Evolutionary conservation across 2,329 filamentous ascomycete genomes (phyloP).

Genomic region (Apiospora aurea): DNA sequence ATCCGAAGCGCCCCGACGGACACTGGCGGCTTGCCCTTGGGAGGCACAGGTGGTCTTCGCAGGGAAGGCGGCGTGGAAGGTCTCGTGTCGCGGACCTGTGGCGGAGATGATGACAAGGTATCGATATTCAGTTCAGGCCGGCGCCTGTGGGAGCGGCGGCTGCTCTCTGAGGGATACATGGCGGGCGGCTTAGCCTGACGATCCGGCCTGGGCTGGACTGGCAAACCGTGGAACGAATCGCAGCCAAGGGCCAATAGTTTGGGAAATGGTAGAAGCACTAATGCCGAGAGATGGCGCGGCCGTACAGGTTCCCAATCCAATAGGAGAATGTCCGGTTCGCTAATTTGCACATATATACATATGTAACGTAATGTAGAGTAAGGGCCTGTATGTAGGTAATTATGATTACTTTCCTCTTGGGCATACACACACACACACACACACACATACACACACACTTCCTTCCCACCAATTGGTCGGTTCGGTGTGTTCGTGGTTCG

Average conservation of each 20-base stretch:
- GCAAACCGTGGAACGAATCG: constrained; percentile 13
- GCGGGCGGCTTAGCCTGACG: constrained; percentile 2
- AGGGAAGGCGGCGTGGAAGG: constrained; percentile 41
- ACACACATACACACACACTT: not conserved
- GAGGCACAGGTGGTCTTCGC: constrained; percentile 37
- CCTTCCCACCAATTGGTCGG: not conserved
- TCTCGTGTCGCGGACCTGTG: constrained; percentile 32
- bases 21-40: constrained; percentile 44
- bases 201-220: constrained; percentile 7
- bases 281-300: constrained; percentile 5
- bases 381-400: not conserved
- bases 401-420: constrained; percentile 1
- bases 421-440: not conserved
- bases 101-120: constrained; percentile 35
- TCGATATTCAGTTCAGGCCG: constrained; percentile 49
- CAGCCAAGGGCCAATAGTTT: constrained; percentile 6
- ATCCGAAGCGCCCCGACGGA: constrained; percentile 44
- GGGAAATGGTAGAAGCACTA: constrained; percentile 12
- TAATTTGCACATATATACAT: constrained; percentile 20
- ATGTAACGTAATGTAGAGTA: not conserved
- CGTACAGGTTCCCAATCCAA: constrained; percentile 13
- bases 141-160: constrained; percentile 39
- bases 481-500: not conserved
- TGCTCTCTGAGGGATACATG: constrained; percentile 36
- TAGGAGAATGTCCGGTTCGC: not conserved